A percentile compares a stretch with the other conserved stretches of the same genome.
These are phyloP conservation scores for Tetrapyrgos nigripes DNA, from an alignment of 1,284 basidiomycete species.

Conservation along the genomic window DNA sequence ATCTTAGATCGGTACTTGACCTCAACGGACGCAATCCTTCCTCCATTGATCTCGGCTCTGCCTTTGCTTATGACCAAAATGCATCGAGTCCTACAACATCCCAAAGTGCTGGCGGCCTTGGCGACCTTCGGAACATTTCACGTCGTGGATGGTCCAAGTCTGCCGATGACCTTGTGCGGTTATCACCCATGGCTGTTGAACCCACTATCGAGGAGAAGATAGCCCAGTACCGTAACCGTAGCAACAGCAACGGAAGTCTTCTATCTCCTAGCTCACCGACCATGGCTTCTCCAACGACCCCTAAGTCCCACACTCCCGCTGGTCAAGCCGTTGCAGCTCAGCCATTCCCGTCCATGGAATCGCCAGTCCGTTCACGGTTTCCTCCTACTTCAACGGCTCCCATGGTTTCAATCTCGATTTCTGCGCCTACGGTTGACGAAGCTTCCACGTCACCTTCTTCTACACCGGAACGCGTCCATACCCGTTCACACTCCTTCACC, in stretches of 20 bases:
- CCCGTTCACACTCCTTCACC: slow-evolving; percentile 70
- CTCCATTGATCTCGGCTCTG: slow-evolving; percentile 49
- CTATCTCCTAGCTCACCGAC: slow-evolving; percentile 14
- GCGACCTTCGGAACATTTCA: slow-evolving; percentile 72
- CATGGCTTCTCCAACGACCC: slow-evolving; percentile 39
- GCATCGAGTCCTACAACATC: slow-evolving; percentile 43
- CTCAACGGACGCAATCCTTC: slow-evolving; percentile 58
- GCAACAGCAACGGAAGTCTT: slow-evolving; percentile 40
- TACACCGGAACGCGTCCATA: slow-evolving; percentile 47
- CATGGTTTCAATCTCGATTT: slow-evolving; percentile 38
- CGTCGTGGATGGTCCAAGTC: slow-evolving; percentile 79
- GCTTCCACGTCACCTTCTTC: slow-evolving; percentile 24
- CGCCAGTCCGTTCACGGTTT: slow-evolving; percentile 18
- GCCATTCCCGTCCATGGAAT: slow-evolving; percentile 18
- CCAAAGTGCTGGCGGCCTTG: slow-evolving; percentile 46
- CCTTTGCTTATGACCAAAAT: slow-evolving; percentile 19
- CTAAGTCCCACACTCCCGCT: slow-evolving; percentile 38
- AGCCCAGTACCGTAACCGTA: slow-evolving; percentile 61
- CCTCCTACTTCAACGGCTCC: slow-evolving; percentile 33
- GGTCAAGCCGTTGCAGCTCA: slow-evolving; percentile 9
- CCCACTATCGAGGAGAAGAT: slow-evolving; percentile 65
- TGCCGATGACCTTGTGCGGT: slow-evolving; percentile 67
- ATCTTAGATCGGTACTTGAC: slow-evolving; percentile 70
- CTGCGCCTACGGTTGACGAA: slow-evolving; percentile 28
- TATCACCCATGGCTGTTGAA: slow-evolving; percentile 53